Evolutionary conservation across 1,284 basidiomycete genomes (phyloP), one percentile per base, ranked within the genome.

Genomic region (Fomitopsis schrenkii): DNA sequence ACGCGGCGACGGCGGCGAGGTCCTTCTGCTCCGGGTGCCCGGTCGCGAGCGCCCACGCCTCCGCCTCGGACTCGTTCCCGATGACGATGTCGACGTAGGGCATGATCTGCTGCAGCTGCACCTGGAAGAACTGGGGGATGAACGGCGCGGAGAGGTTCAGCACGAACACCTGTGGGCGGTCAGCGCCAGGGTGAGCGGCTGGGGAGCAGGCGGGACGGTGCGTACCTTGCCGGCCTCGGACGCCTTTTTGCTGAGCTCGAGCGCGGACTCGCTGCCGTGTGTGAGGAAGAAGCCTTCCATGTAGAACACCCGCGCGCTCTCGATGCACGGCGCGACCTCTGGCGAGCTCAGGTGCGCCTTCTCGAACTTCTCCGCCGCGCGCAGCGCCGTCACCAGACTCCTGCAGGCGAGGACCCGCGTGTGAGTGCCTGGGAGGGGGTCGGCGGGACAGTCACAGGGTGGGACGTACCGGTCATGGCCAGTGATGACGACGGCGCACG

Each of bases 211-310:
- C 57, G 55, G 63, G 59, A 19, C 44, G 30, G 28, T 46, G n/a
- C 19, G 44, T 38, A 90, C 93, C 84, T 97, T 97, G 70, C 88
- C 85, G 17, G 83, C 81, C 55, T 80, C 79, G 17, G 91, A 87
- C n/a, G 94, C 91, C 70, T 90, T 87, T 76, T 93, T 87, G 73
- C 92, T 90, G 60, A 99, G 75, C 67, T 90, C 82, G 55, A 95
- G 76, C 46, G 88, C 88, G 35, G 85, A 85, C 68, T 90, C 88
- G 62, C 86, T 74, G 59, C 96, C 96, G 75, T 99, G 97, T 26
- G 97, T 97, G 66, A 99, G 84, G 87, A 99, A 98, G 83, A 92
- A 99, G 19, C 97, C 97, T 70, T 95, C 97, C 63, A 98, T 87
- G 82, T 99, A 99, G 80, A 88, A 97, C 74, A 88, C 85, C 73